Percentiles rank a stretch among this genome's conserved stretches.
Evolutionary conservation across 2,329 filamentous ascomycete species (phyloP).

Genomic region (Monascus ruber): DNA sequence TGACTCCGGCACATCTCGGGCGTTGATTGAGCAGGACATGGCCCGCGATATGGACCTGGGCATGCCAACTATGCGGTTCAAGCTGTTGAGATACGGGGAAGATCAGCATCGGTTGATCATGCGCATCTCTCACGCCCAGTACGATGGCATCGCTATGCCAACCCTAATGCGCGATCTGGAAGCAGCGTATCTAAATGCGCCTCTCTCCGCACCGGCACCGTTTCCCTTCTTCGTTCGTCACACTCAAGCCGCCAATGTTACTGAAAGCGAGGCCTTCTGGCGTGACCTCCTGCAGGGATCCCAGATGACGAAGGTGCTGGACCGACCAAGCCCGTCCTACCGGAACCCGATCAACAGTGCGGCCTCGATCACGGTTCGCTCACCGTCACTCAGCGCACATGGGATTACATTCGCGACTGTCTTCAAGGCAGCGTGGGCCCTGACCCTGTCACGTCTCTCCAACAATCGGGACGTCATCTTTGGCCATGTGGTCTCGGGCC

Average conservation of each 20-base stretch:
- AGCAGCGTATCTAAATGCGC: slow-evolving; percentile 29
- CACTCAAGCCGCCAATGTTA: slow-evolving; percentile 13
- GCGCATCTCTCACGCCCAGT: slow-evolving; percentile 52
- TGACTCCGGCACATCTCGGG: too few relatives aligned
- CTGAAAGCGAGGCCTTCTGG: slow-evolving; percentile 45
- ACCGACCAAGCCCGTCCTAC: slow-evolving; percentile 2
- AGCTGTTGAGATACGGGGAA: not conserved
- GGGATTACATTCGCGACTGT: slow-evolving; percentile 48
- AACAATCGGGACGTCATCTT: slow-evolving; percentile 43
- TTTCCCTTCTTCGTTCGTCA: slow-evolving; percentile 25
- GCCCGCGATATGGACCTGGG: too few relatives aligned
- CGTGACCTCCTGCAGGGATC: slow-evolving; percentile 41
- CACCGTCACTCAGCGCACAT: slow-evolving; percentile 12
- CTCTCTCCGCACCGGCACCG: slow-evolving; percentile 13
- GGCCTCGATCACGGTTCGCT: slow-evolving; percentile 4
- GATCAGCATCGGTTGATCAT: slow-evolving; percentile 38
- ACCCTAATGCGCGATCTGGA: slow-evolving; percentile 44
- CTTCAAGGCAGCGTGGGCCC: slow-evolving; percentile 48
- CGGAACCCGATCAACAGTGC: not conserved
- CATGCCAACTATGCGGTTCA: too few relatives aligned
- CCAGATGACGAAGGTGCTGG: slow-evolving; percentile 22
- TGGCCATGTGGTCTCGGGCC: slow-evolving; percentile 49
- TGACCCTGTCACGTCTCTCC: slow-evolving; percentile 42
- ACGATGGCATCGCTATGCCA: slow-evolving; percentile 51
- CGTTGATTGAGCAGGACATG: too few relatives aligned